Percentiles rank a stretch among this genome's conserved stretches.
Evolutionary conservation across 139 green algal species (phyloP).

Genomic region (Raphidocelis subcapitata): DNA sequence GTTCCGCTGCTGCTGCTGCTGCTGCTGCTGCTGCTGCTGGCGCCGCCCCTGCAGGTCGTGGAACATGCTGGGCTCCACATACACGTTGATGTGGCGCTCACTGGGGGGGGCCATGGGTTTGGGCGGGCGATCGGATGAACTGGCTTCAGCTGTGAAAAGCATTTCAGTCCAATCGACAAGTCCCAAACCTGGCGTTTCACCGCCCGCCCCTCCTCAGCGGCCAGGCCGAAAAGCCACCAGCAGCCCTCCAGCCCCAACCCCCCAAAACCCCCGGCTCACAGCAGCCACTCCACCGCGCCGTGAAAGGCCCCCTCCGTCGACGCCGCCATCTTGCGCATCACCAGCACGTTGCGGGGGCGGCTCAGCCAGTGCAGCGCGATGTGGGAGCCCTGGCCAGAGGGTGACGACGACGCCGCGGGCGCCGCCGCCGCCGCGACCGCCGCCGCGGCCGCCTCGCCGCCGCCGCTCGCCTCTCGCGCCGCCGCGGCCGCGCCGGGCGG

Average conservation of each 20-base stretch:
- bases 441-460: neutral
- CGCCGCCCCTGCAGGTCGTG: constrained; percentile 18
- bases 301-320: constrained; percentile 23
- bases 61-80: constrained; percentile 48
- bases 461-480: neutral
- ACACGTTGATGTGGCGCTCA: constrained; percentile 35
- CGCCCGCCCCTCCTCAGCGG: too few species aligned
- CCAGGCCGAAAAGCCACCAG: neutral
- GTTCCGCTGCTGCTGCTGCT: neutral
- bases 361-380: constrained; percentile 64
- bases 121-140: too few species aligned
- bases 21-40: constrained; percentile 3
- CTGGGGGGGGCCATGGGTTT: neutral
- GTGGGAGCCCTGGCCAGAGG: constrained; percentile 9
- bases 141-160: too few species aligned
- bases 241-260: neutral
- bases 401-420: too few species aligned
- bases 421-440: neutral
- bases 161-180: too few species aligned
- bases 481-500: neutral
- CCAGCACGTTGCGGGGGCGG: constrained; percentile 40
- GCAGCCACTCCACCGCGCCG: constrained; percentile 44
- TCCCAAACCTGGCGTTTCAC: too few species aligned
- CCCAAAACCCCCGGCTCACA: neutral
- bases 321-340: constrained; percentile 49